Base-by-base conservation (phyloP, 495 filamentous ascomycete species). In the Aspergillus saccharolyticus region DNA sequence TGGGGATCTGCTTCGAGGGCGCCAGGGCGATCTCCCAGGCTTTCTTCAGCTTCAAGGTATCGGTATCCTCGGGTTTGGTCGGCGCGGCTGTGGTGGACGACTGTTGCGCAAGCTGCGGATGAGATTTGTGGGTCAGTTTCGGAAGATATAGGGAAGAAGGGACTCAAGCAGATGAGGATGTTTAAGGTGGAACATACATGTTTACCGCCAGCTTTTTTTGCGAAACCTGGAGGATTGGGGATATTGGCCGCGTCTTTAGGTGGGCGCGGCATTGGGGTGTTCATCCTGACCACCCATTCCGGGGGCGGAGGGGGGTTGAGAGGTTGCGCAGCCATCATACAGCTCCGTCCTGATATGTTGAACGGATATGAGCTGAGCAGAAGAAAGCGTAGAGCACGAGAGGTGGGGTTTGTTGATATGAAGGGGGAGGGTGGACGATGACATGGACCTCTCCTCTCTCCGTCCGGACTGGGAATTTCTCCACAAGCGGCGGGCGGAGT, bases 21-120 rank as follows among this genome's bases (percentile, higher is more conserved):
- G 88, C 95, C 39, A 99, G 82, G 30, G 94, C 95, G 19, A 99
- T 82, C 74, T 99, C 94, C 95, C 95, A 99, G 1, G 94, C 93
- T 69, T 99, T 99, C 75, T 98, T 99, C 60, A 97, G 72, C 77
- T 97, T 97, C 53, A 99, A 78, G 43, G 85, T 88, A 71, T 97
- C 94, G 76, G 90, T 97, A 72, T 97, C 91, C 60, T 86, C 86
- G 63, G 76, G 72, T 64, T 79, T 74, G 58, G 70, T 66, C 14
- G 70, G 53, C 56, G 58, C 46, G 24, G 63, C 50, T 22, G 61
- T 54, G 44, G 64, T 54, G 28, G 56, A 18, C 9, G 65, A 62
- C 21, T 71, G 75, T 60, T 78, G 70, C 44, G 63, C 12, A 39
- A 74, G 78, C 70, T 81, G 66, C 54, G 24, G 12, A 60, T 56